phyloP scores from a whole-genome alignment of 306 rosid genomes.

The Trifolium dubium region DNA sequence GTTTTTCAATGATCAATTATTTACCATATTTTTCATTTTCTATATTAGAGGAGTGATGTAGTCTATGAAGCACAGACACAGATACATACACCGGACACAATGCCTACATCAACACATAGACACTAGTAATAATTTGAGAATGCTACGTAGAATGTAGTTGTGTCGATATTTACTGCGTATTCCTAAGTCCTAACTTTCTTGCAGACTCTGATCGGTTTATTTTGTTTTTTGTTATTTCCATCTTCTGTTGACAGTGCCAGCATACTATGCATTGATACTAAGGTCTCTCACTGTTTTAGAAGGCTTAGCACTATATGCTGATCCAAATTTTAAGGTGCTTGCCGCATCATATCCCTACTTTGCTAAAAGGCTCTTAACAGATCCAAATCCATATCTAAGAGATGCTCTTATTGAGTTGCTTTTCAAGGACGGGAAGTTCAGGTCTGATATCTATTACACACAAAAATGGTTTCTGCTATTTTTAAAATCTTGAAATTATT shows the following conservation, averaged over 20 bases:
- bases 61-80: constrained; percentile 7
- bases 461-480: too few species aligned
- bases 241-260: constrained; percentile 73
- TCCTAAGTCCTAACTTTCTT: constrained; percentile 36
- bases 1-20: constrained; percentile 13
- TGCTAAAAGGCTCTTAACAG: constrained; percentile 95
- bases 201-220: constrained; percentile 43
- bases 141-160: constrained; percentile 6
- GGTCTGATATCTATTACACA: constrained; percentile 54
- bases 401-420: constrained; percentile 94
- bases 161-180: constrained; percentile 16
- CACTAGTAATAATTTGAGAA: neutral
- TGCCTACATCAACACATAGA: neutral
- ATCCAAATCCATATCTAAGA: constrained; percentile 96
- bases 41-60: constrained; percentile 11
- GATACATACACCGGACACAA: neutral
- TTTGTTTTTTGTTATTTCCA: constrained; percentile 23
- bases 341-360: constrained; percentile 98
- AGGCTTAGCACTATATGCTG: constrained; percentile 92
- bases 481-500: too few species aligned
- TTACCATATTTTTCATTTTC: constrained; percentile 30
- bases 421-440: constrained; percentile 88
- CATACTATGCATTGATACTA: constrained; percentile 90
- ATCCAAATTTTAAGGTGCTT: constrained; percentile 96
- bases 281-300: constrained; percentile 94